Evolutionary conservation across 2,329 filamentous ascomycete species (phyloP).

Genomic region (Diplodia seriata): DNA sequence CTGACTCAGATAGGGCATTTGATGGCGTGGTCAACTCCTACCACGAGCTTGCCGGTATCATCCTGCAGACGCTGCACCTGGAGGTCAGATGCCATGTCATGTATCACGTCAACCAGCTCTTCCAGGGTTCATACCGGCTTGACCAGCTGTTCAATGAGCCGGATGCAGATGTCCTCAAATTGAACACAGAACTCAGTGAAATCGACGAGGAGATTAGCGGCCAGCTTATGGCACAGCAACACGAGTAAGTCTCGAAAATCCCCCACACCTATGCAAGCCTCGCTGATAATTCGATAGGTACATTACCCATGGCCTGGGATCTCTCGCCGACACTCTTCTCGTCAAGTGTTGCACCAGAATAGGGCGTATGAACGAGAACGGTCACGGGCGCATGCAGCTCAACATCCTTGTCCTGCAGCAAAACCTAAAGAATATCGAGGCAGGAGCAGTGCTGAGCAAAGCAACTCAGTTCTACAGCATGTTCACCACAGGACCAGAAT

Average conservation of each 20-base stretch:
- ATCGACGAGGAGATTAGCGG: slow-evolving; percentile 83
- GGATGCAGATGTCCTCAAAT: slow-evolving; percentile 77
- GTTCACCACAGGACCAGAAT: slow-evolving; percentile 70
- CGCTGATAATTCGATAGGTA: slow-evolving; percentile 49
- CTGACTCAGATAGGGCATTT: slow-evolving; percentile 67
- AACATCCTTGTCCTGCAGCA: slow-evolving; percentile 96
- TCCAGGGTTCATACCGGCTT: slow-evolving; percentile 56
- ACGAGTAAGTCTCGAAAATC: slow-evolving; percentile 36
- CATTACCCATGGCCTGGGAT: slow-evolving; percentile 28
- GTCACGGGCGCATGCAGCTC: slow-evolving; percentile 86
- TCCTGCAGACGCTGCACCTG: slow-evolving; percentile 85
- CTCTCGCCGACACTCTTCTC: slow-evolving; percentile 38
- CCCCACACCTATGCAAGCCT: neutral
- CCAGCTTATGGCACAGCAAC: slow-evolving; percentile 74
- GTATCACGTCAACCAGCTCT: slow-evolving; percentile 71
- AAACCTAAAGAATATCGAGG: slow-evolving; percentile 91
- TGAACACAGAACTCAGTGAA: slow-evolving; percentile 83
- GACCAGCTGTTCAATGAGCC: slow-evolving; percentile 79
- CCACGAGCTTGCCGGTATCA: slow-evolving; percentile 77
- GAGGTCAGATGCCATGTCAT: slow-evolving; percentile 87
- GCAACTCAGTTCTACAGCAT: slow-evolving; percentile 73
- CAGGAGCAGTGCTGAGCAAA: slow-evolving; percentile 67
- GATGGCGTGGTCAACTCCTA: slow-evolving; percentile 86
- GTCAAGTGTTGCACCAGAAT: slow-evolving; percentile 36
- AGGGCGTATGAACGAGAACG: slow-evolving; percentile 68